Base-by-base conservation (phyloP, 2,329 filamentous ascomycete genomes). In the Penicillium aurantiogriseum region DNA sequence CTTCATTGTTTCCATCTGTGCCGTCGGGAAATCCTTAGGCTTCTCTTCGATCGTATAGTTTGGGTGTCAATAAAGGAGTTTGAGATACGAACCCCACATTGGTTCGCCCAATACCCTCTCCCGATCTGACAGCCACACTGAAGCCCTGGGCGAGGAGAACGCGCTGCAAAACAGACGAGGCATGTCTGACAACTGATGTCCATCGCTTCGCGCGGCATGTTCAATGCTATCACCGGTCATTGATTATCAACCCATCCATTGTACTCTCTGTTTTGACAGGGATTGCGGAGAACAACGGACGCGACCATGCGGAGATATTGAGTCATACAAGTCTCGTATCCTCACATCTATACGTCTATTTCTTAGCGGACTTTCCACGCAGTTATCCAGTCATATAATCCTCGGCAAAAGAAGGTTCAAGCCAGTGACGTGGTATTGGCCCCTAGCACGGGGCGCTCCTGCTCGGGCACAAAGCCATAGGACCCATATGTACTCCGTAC, bases 1-100 rank as follows among this genome's bases (percentile, higher is more conserved):
- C 91, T 1, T 84, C 82, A 27, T 85, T 89, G 58, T 97, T 97
- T 69, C 94, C 94, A 1, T 89, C 90, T 42, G 91, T 94, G 1
- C 93, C 93, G 2, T 89, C 85, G 51, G 83, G 83, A 40, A 75
- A 75, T 21, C 58, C 77, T 50, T 74, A 56, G 27, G 15, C 9
- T 15, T 21, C 10, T 15, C 29, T 38, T 21, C n/a, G 13, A 8
- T 45, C 35, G 5, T 19, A 29, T 36, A 1, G 8, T 25, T 38
- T 19, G 13, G n/a, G 2, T 15, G 7, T 33, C 2, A 19, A 2
- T 38, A 42, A 27, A 29, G 10, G 11, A 23, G 3, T 10, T 35
- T 1, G 17, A 43, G 19, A 36, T 23, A 25, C 6, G 11, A 43
- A 29, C 40, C 5, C 35, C 23, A 38, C n/a, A 17, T 46, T 29